A percentile compares a stretch with the other conserved stretches of the same genome.
phyloP scores from a whole-genome alignment of 1,139 yeast genomes.

The Suhomyces guaymorum region DNA sequence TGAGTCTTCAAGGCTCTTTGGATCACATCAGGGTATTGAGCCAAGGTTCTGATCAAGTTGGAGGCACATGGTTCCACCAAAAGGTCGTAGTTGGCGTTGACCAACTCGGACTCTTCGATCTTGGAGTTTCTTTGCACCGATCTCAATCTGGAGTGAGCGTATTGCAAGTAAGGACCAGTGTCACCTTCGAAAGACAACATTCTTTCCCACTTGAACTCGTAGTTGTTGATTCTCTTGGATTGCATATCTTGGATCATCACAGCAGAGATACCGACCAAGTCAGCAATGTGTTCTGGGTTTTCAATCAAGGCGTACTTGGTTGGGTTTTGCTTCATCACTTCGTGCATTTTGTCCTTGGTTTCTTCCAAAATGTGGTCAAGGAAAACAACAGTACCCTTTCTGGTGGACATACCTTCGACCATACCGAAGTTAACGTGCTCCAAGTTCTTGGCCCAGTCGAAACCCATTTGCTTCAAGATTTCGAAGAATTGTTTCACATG shows the following conservation, averaged over 20 bases:
- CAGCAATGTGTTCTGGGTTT: constrained; percentile 94
- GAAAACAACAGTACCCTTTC: constrained; percentile 98
- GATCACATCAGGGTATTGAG: constrained; percentile 90
- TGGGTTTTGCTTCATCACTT: constrained; percentile 92
- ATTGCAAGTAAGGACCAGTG: constrained; percentile 98
- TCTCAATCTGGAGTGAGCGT: constrained; percentile 96
- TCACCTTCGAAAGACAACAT: constrained; percentile 99
- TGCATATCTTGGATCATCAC: constrained; percentile 99
- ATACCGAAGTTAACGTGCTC: constrained; percentile 92
- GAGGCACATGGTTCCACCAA: constrained; percentile 77
- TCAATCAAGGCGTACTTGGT: constrained; percentile 90
- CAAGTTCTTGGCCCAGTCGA: constrained; percentile 79
- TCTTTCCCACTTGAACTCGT: constrained; percentile 97
- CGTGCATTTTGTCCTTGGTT: constrained; percentile 94
- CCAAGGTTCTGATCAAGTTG: constrained; percentile 71
- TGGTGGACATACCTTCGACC: constrained; percentile 98
- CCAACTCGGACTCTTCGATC: constrained; percentile 47
- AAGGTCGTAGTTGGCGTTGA: constrained; percentile 65
- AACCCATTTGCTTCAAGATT: constrained; percentile 89
- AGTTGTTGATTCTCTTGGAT: constrained; percentile 94
- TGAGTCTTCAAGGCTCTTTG: constrained; percentile 79
- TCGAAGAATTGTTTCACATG: constrained; percentile 94
- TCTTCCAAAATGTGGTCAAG: constrained; percentile 92
- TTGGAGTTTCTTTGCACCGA: constrained; percentile 88
- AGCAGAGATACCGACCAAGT: constrained; percentile 93